These are phyloP conservation scores for Parsonsia alboflavescens DNA, from an alignment of 257 asterid species.

Conservation along the genomic window DNA sequence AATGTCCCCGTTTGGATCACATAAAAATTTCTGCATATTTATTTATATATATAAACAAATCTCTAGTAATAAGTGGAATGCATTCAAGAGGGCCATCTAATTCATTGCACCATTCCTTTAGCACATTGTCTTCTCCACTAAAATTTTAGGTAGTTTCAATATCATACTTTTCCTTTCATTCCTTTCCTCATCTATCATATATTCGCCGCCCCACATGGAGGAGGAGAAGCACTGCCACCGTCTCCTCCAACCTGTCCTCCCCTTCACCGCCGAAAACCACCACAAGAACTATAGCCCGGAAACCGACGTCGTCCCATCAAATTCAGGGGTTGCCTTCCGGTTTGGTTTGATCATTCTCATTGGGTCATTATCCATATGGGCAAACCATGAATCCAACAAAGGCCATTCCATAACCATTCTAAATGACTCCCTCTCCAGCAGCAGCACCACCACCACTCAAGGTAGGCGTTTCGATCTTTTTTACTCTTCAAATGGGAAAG, in stretches of 20 bases:
- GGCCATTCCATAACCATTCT: slow-evolving; percentile 49
- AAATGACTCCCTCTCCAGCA: slow-evolving; percentile 30
- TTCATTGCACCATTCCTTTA: too few relatives aligned
- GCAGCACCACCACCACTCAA: slow-evolving; percentile 23
- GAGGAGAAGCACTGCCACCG: slow-evolving; percentile 32
- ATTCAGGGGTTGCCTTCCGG: slow-evolving; percentile 34
- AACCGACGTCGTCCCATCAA: slow-evolving; percentile 11
- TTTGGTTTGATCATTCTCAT: slow-evolving; percentile 31
- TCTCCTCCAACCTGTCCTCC: slow-evolving; percentile 46
- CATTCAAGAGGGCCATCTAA: too few relatives aligned
- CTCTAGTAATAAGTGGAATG: too few relatives aligned
- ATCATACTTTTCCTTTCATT: too few relatives aligned
- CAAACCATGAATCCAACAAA: slow-evolving; percentile 69
- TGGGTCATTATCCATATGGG: slow-evolving; percentile 54
- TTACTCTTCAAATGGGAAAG: slow-evolving; percentile 55
- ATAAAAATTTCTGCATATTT: too few relatives aligned
- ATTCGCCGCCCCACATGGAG: slow-evolving; percentile 16
- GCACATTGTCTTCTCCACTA: too few relatives aligned
- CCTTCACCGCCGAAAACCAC: slow-evolving; percentile 21
- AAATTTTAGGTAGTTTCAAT: too few relatives aligned
- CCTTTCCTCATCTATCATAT: too few relatives aligned
- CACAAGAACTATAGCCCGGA: slow-evolving; percentile 7
- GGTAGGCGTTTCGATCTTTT: slow-evolving; percentile 51
- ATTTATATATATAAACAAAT: too few relatives aligned
- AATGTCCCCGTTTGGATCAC: too few relatives aligned